Percentiles rank a stretch among this genome's conserved stretches.
phyloP scores from a whole-genome alignment of 2,329 filamentous ascomycete species.

The Alternaria sp. region DNA sequence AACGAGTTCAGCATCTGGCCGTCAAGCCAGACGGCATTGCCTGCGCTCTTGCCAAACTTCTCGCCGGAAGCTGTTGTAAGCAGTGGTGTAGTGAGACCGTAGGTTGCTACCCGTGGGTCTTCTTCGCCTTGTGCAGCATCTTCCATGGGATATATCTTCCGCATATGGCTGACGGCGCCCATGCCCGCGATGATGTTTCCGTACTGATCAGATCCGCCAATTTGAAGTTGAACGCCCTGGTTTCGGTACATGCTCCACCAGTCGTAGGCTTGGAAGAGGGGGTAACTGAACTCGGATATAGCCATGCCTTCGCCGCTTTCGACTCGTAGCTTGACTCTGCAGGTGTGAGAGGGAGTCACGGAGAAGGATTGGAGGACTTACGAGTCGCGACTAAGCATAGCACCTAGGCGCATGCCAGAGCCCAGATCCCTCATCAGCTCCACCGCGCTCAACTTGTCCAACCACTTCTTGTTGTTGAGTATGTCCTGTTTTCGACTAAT shows the following conservation, averaged over 20 bases:
- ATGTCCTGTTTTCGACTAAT: constrained; percentile 73
- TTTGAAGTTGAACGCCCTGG: constrained; percentile 78
- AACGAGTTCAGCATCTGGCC: constrained; percentile 79
- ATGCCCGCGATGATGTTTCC: constrained; percentile 94
- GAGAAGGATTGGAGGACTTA: constrained; percentile 57
- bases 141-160: constrained; percentile 42
- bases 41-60: constrained; percentile 95
- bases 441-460: constrained; percentile 73
- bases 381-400: constrained; percentile 90
- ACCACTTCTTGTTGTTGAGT: constrained; percentile 85
- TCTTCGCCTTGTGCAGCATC: constrained; percentile 31
- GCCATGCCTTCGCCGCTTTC: constrained; percentile 91
- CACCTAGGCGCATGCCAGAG: constrained; percentile 75
- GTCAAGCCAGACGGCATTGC: constrained; percentile 94
- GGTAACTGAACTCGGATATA: constrained; percentile 91
- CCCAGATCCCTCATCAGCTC: constrained; percentile 81
- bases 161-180: constrained; percentile 82
- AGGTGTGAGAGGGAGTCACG: constrained; percentile 25
- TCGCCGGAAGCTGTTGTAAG: constrained; percentile 83
- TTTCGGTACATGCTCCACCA: constrained; percentile 87
- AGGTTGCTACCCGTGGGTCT: constrained; percentile 61
- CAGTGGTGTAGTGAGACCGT: constrained; percentile 90
- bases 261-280: constrained; percentile 93
- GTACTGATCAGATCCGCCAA: constrained; percentile 94
- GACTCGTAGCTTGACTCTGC: constrained; percentile 80